A percentile compares a stretch with the other conserved stretches of the same genome.
phyloP scores from a whole-genome alignment of 495 filamentous ascomycete species.

The Hypoxylon crocopeplum region DNA sequence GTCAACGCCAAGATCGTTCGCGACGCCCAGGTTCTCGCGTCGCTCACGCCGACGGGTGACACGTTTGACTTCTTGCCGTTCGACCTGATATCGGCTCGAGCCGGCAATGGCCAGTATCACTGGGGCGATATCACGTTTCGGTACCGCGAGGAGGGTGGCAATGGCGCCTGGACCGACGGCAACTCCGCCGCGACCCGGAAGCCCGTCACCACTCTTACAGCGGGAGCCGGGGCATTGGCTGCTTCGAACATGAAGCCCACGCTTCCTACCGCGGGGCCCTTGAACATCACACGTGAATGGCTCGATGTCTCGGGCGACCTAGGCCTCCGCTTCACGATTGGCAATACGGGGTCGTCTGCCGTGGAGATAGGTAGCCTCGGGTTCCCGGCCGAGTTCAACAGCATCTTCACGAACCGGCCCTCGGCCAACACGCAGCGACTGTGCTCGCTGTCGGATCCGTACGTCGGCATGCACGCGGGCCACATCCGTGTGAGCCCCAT shows the following conservation, averaged over 20 bases:
- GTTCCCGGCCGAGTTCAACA: conserved; percentile 62
- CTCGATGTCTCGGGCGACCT: conserved; percentile 51
- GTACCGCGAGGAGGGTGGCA: conserved; percentile 44
- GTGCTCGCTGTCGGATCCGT: conserved; percentile 57
- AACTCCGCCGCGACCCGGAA: conserved; percentile 48
- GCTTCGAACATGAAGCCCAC: conserved; percentile 45
- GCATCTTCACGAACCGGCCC: conserved; percentile 59
- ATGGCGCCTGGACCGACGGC: conserved; percentile 42
- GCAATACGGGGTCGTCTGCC: conserved; percentile 43
- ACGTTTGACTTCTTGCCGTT: conserved; percentile 58
- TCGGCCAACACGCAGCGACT: conserved; percentile 48
- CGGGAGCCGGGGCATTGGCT: conserved; percentile 33
- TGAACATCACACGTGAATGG: conserved; percentile 56
- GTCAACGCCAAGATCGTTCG: conserved; percentile 48
- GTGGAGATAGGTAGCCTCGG: conserved; percentile 60
- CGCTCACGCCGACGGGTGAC: conserved; percentile 45
- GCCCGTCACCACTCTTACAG: conserved; percentile 31
- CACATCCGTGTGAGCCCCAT: conserved; percentile 55
- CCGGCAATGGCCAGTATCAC: conserved; percentile 57
- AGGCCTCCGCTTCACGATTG: conserved; percentile 54
- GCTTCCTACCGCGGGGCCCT: conserved; percentile 33
- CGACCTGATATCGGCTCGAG: conserved; percentile 48
- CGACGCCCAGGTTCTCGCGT: conserved; percentile 48
- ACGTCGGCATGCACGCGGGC: conserved; percentile 59
- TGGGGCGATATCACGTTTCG: conserved; percentile 59